A percentile compares a stretch with the other conserved stretches of the same genome.
phyloP scores from a whole-genome alignment of 768 basidiomycete genomes.

The Cystobasidium tubakii region DNA sequence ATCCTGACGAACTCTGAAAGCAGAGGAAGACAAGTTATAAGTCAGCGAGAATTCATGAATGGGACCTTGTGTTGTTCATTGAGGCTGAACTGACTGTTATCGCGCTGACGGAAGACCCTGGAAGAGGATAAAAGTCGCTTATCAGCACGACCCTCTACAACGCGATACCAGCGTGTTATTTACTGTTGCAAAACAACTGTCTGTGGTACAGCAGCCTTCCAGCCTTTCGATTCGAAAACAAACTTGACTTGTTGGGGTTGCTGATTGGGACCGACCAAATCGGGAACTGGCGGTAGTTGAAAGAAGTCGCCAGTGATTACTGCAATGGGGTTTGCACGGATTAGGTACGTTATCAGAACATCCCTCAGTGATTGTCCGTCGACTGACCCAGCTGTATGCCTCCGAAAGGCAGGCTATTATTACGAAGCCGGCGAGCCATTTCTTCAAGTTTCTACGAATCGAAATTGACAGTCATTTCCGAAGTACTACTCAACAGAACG shows the following conservation, averaged over 20 bases:
- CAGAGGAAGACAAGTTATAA: background rate
- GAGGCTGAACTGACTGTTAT: conserved; percentile 60
- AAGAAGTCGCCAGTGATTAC: conserved; percentile 97
- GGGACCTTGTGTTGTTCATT: background rate
- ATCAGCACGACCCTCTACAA: conserved; percentile 53
- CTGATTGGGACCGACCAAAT: conserved; percentile 50
- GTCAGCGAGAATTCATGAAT: background rate
- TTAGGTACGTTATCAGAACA: background rate
- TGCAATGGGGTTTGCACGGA: conserved; percentile 47
- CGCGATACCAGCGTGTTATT: background rate
- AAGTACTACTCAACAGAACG: background rate
- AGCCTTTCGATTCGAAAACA: conserved; percentile 80
- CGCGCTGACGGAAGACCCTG: conserved; percentile 88
- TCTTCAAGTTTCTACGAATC: conserved; percentile 67
- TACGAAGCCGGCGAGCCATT: conserved; percentile 62
- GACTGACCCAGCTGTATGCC: conserved; percentile 69
- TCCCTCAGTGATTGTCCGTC: background rate
- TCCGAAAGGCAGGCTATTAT: conserved; percentile 70
- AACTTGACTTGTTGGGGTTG: conserved; percentile 55
- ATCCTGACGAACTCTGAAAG: conserved; percentile 77
- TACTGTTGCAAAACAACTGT: conserved; percentile 3
- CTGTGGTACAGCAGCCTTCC: conserved; percentile 54
- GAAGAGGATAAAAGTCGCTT: conserved; percentile 73
- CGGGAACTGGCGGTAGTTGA: conserved; percentile 87
- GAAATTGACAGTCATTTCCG: conserved; percentile 8